A percentile compares a stretch with the other conserved stretches of the same genome.
These are phyloP conservation scores for Cucumis melo DNA, from an alignment of 306 rosid species.

Conservation along the genomic window DNA sequence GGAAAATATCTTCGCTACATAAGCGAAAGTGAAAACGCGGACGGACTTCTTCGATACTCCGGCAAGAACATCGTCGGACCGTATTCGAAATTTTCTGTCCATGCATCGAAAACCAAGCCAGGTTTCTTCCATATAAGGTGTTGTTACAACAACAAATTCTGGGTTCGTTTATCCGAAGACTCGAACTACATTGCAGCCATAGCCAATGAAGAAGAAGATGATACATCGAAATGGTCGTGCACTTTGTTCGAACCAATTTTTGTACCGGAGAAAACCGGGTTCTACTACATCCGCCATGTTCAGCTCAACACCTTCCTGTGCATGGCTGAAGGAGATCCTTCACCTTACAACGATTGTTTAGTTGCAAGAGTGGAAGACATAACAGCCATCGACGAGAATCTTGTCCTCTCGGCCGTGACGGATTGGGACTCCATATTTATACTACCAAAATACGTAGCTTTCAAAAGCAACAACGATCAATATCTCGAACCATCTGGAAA, in stretches of 20 bases:
- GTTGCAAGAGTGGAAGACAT: background rate
- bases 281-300: background rate
- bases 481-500: background rate
- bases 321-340: background rate
- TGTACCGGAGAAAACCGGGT: background rate
- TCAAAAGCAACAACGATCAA: background rate
- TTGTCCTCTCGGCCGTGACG: background rate
- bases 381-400: too few species aligned
- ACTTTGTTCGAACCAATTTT: constrained; percentile 5
- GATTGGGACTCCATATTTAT: constrained; percentile 1
- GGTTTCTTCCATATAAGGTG: background rate
- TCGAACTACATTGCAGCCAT: background rate
- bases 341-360: background rate
- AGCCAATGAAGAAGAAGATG: background rate
- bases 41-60: background rate
- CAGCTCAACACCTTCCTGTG: background rate
- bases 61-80: constrained; percentile 5
- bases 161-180: background rate
- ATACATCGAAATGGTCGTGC: background rate
- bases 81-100: constrained; percentile 3
- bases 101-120: background rate
- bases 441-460: background rate
- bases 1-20: constrained; percentile 6
- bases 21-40: background rate
- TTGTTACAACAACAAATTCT: constrained; percentile 4